phyloP scores from a whole-genome alignment of 1,139 yeast genomes.

The Sugiyamaella novakii region DNA sequence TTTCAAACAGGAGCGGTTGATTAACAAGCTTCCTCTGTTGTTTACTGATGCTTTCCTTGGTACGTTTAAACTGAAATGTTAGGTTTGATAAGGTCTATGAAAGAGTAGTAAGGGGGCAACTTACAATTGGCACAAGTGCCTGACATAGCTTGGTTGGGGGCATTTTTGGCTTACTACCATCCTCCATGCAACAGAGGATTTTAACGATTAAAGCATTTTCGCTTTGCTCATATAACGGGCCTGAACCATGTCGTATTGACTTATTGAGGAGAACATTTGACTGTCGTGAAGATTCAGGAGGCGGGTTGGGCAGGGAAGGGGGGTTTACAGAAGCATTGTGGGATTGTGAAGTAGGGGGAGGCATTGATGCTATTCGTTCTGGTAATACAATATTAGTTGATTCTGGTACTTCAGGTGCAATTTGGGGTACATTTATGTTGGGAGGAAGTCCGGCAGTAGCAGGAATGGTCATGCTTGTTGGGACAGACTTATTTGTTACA shows the following conservation, averaged over 20 bases:
- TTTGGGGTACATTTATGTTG: no score
- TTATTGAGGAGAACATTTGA: not conserved
- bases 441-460: no score
- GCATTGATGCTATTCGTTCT: not conserved
- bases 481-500: no score
- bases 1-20: not conserved
- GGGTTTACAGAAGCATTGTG: no score
- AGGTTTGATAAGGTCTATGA: no score
- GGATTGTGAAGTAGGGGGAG: not conserved
- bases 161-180: conserved; percentile 3
- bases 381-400: no score
- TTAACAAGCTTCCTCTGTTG: not conserved
- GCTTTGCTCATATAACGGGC: not conserved
- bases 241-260: not conserved
- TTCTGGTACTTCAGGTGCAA: no score
- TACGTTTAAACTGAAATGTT: not conserved
- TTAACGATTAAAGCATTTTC: conserved; percentile 11
- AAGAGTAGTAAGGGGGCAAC: no score
- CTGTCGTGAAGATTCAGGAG: not conserved
- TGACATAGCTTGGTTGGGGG: not conserved
- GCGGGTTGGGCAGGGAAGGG: no score
- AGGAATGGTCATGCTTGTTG: no score
- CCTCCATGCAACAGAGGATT: conserved; percentile 8
- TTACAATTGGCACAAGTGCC: conserved; percentile 7
- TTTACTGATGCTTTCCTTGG: not conserved